Conservation (phyloP, 176 grass and related monocot species). For the Hsuehochloa calcarea region DNA sequence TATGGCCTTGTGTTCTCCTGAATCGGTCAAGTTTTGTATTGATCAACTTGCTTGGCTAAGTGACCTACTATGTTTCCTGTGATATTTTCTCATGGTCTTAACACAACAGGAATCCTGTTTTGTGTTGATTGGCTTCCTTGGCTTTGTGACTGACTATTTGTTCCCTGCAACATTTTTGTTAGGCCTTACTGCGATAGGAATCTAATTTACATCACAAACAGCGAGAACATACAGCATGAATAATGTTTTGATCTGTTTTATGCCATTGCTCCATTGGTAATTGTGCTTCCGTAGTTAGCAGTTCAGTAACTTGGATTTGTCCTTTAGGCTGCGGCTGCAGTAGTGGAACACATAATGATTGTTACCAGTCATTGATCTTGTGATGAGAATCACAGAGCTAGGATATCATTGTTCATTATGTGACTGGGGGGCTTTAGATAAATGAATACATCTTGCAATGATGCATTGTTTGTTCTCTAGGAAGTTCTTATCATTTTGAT, state of each 20-base stretch:
- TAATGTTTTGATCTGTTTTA: neutral
- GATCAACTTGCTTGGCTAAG: slow-evolving; percentile 2
- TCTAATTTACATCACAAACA: neutral
- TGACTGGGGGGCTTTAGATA: neutral
- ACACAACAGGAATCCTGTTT: neutral
- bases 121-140: neutral
- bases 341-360: neutral
- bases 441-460: slow-evolving; percentile 5
- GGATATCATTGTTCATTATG: no score
- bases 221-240: neutral
- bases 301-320: neutral
- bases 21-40: neutral
- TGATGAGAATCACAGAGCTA: neutral
- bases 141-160: neutral
- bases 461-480: neutral
- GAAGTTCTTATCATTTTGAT: neutral
- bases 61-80: neutral
- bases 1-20: neutral
- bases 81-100: slow-evolving; percentile 13
- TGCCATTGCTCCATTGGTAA: neutral
- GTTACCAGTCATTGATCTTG: neutral
- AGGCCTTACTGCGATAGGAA: neutral
- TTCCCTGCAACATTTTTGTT: neutral
- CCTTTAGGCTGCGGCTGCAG: neutral
- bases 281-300: neutral